Evolutionary conservation across 371 early-diverging fungal genomes (phyloP), one percentile per base, ranked within the genome.

Genomic region (Mortierella sp.): DNA sequence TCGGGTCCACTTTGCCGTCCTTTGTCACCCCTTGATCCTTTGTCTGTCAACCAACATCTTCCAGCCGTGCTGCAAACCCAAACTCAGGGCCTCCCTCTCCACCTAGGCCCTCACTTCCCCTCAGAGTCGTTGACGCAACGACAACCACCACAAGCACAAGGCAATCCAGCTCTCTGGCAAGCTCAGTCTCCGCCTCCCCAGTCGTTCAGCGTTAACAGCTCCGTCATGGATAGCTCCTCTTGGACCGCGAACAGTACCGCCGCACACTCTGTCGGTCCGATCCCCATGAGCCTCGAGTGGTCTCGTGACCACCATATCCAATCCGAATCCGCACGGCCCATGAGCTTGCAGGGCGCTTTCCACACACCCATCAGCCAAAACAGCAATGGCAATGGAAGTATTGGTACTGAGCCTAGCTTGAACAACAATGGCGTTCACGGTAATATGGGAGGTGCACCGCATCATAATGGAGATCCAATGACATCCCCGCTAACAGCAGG

Each of bases 201-300:
- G 24, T 49, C 48, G 31, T 21, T 28, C 51, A 46, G 43, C 61
- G 27, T 28, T 46, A 46, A 44, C 61, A 28, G 17, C 48, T 41
- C 55, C 59, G 48, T 61, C 67, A 72, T 72, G 73, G 73, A 72
- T 28, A 52, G 63, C 45, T 39, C 72, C 17, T 41, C 73, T 40
- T 72, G 73, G 73, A 53, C 73, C 58, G 66, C 62, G 28, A 65
- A 41, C 58, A 54, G 37, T 43, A 48, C 67, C 8, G 21, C 60
- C 14, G 62, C 73, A 16, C 73, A 71, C 21, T 64, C 66, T 12
- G 66, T 72, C 34, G 72, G 72, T 16, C 65, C 64, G 7, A 65
- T 71, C 28, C 65, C 64, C 24, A 67, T 67, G 61, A 63, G 66
- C 22, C 34, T 72, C 54, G 73, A 72, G 6, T 72, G 73, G 73